Percentiles rank a stretch among this genome's conserved stretches.
Evolutionary conservation across 176 grass and related monocot genomes (phyloP).

Genomic region (Aegilops sharonensis): DNA sequence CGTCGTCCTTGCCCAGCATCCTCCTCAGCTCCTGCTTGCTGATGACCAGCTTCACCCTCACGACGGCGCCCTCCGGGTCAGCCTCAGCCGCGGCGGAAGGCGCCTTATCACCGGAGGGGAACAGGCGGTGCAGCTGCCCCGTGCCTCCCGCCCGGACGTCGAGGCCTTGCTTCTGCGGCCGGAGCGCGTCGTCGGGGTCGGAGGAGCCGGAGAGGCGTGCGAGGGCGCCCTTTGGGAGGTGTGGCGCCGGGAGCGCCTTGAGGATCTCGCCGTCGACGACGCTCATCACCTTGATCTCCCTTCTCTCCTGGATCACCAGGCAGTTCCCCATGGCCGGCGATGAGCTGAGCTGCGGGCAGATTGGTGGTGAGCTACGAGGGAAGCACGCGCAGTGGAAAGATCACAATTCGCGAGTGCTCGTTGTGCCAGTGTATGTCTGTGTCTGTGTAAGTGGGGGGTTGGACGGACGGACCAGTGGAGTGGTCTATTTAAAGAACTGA

Average conservation of each 20-base stretch:
- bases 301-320: constrained; percentile 38
- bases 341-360: not conserved
- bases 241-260: constrained; percentile 1
- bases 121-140: constrained; percentile 23
- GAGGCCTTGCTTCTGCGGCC: not conserved
- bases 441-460: not conserved
- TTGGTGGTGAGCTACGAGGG: not conserved
- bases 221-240: not conserved
- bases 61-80: not conserved
- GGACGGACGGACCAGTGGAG: not conserved
- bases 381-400: not conserved
- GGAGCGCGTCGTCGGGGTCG: not conserved
- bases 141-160: not conserved
- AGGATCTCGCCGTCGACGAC: constrained; percentile 37
- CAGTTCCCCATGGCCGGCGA: constrained; percentile 65
- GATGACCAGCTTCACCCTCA: constrained; percentile 73
- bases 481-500: constrained; percentile 34
- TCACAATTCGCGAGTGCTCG: no score
- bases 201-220: not conserved
- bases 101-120: not conserved
- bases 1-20: constrained; percentile 44
- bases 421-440: no score
- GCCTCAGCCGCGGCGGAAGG: no score
- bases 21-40: constrained; percentile 65
- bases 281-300: constrained; percentile 43